Percentiles rank a stretch among this genome's conserved stretches.
phyloP scores from a whole-genome alignment of 2,329 filamentous ascomycete species.

The Metarhizium rileyi region DNA sequence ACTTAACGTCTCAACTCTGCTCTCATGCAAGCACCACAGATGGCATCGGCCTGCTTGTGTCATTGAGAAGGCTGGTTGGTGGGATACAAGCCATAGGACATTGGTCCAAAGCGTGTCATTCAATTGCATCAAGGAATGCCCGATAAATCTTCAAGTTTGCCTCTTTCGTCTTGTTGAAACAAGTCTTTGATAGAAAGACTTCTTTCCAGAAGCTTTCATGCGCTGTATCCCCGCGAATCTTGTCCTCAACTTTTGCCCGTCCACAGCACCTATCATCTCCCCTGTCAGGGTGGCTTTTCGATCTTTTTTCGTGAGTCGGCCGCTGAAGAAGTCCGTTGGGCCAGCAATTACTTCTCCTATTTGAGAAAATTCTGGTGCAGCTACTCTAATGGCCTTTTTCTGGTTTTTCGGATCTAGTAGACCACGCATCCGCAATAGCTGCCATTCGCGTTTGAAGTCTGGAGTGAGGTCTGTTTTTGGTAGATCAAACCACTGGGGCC shows the following conservation, averaged over 20 bases:
- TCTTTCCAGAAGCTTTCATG: slow-evolving; percentile 79
- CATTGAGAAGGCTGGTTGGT: not conserved
- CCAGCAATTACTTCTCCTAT: slow-evolving; percentile 84
- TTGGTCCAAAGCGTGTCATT: not conserved
- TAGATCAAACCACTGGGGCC: slow-evolving; percentile 77
- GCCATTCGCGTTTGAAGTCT: slow-evolving; percentile 79
- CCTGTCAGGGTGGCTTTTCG: slow-evolving; percentile 80
- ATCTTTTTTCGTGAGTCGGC: slow-evolving; percentile 75
- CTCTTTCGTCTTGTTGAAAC: slow-evolving; percentile 33
- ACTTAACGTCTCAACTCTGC: no score
- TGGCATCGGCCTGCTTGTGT: not conserved
- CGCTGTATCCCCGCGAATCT: slow-evolving; percentile 83
- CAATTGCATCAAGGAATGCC: not conserved
- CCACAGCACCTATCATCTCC: slow-evolving; percentile 51
- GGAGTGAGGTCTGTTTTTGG: slow-evolving; percentile 76
- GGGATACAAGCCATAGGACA: not conserved
- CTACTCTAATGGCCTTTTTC: slow-evolving; percentile 71
- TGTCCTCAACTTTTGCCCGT: slow-evolving; percentile 63
- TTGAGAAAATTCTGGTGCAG: slow-evolving; percentile 69
- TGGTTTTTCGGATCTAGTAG: slow-evolving; percentile 88
- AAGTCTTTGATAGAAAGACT: slow-evolving; percentile 76
- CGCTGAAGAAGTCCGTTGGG: slow-evolving; percentile 76
- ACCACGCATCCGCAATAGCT: slow-evolving; percentile 80
- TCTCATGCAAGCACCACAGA: no score
- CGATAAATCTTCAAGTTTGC: slow-evolving; percentile 10